phyloP scores from a whole-genome alignment of 1,284 basidiomycete genomes.

The Trametes sp. region DNA sequence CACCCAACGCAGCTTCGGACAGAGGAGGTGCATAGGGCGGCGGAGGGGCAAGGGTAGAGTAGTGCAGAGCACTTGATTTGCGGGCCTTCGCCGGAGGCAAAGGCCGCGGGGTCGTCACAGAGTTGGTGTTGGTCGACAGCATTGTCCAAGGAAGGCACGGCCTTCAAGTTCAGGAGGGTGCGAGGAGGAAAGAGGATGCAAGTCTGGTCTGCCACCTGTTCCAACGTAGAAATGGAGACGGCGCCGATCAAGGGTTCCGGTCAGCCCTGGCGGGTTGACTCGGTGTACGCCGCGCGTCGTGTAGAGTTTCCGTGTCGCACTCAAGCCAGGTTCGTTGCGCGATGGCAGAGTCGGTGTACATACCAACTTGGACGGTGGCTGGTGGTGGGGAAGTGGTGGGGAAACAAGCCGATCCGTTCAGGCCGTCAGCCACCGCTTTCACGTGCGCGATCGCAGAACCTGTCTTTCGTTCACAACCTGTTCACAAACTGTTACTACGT shows the following conservation, averaged over 20 bases:
- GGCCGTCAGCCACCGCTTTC: background rate
- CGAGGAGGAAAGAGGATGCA: background rate
- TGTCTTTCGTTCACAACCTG: too few relatives aligned
- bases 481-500: too few relatives aligned
- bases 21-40: constrained; percentile 56
- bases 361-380: too few relatives aligned
- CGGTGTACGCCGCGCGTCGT: background rate
- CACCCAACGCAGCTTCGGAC: constrained; percentile 45
- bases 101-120: constrained; percentile 51
- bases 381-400: background rate
- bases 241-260: background rate
- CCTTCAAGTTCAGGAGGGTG: background rate
- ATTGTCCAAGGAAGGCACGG: constrained; percentile 40
- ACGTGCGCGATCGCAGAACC: too few relatives aligned
- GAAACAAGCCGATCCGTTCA: background rate
- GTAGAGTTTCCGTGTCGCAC: background rate
- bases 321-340: too few relatives aligned
- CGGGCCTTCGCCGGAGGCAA: constrained; percentile 67
- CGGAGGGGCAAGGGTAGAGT: constrained; percentile 53
- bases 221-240: background rate
- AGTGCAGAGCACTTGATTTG: constrained; percentile 48
- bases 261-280: background rate
- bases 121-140: constrained; percentile 53
- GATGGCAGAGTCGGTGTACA: too few relatives aligned
- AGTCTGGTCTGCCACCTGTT: background rate